Evolutionary conservation across 331 rosid species (phyloP), one percentile per base, ranked within the genome.

Genomic region (Spiraea crenata): DNA sequence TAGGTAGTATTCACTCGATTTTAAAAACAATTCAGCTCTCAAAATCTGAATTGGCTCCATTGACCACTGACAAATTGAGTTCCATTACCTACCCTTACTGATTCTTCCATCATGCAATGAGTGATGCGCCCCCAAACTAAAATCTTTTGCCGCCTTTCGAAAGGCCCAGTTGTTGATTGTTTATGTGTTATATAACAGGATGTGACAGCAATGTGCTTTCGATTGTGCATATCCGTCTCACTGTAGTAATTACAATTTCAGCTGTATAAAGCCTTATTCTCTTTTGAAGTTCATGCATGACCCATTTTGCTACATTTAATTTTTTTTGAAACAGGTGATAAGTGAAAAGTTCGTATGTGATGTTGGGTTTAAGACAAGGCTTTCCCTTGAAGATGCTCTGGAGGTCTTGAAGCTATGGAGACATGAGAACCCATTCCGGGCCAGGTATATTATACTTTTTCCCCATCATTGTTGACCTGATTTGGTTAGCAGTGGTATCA

Each of bases 311-410:
- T 63, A 39, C 48, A 74, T 80, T 65, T 72, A 71, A 25, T 25
- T 12, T 39, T 39, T 54, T 41, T 48, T 72, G 70, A 67, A 78
- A 79, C 90, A 93, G 99, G 92, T 86, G 75, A 82, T 73, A 80
- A 86, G 87, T 74, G 85, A 77, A 73, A 91, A 82, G 70, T 77
- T 93, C 42, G 88, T 78, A 31, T 62, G 68, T 11, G 88, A 85
- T 62, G 48, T 93, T 76, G 99, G 99, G 73, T 87, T 93, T 52
- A 93, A 89, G 87, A 93, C 90, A 19, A 77, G 68, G 70, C 96
- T 93, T 61, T 82, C 86, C 66, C 82, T 93, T 48, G 83, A 71
- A 57, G 99, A 91, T 75, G 75, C 75, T 79, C 79, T 86, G 78
- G 86, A 86, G 72, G 75, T 86, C 51, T 72, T 91, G 47, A 79